These are phyloP conservation scores for Sporormia fimetaria DNA, from an alignment of 495 filamentous ascomycete species.

Conservation along the genomic window DNA sequence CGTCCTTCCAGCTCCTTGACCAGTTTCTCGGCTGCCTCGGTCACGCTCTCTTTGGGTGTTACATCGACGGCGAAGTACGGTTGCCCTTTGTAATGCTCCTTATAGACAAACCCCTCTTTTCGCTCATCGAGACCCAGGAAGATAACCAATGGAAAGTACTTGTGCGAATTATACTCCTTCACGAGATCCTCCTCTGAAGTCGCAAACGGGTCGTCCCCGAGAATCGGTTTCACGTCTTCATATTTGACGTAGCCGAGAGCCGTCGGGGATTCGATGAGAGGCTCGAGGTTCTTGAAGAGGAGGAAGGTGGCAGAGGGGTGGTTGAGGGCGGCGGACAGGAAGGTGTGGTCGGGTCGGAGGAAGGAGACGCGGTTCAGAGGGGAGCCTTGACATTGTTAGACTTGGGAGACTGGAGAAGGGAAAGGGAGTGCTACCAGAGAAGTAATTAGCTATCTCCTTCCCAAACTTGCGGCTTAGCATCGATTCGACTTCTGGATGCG, in stretches of 20 bases:
- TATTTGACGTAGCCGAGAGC: conserved; percentile 51
- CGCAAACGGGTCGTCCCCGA: conserved; percentile 59
- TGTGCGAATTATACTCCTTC: conserved; percentile 59
- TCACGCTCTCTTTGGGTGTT: conserved; percentile 53
- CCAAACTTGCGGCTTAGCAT: conserved; percentile 84
- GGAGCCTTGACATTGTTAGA: conserved; percentile 40
- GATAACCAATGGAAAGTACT: conserved; percentile 55
- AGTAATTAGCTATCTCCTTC: conserved; percentile 88
- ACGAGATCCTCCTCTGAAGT: conserved; percentile 63
- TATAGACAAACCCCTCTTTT: conserved; percentile 40
- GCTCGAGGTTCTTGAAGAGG: conserved; percentile 66
- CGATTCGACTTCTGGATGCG: conserved; percentile 57
- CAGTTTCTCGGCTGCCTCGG: conserved; percentile 39
- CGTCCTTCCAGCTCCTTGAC: conserved; percentile 47
- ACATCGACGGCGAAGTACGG: conserved; percentile 88
- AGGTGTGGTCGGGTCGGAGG: conserved; percentile 64
- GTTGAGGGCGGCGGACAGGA: conserved; percentile 63
- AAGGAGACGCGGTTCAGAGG: conserved; percentile 76
- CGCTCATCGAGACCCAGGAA: conserved; percentile 80
- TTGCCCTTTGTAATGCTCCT: conserved; percentile 54
- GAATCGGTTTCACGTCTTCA: conserved; percentile 54
- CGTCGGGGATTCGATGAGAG: conserved; percentile 50
- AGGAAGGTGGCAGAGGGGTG: conserved; percentile 63
- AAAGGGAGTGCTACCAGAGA: conserved; percentile 51
- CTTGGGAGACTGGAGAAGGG: neutral